Conservation (phyloP, 305 asterid species). For the Fraxinus latifolia region DNA sequence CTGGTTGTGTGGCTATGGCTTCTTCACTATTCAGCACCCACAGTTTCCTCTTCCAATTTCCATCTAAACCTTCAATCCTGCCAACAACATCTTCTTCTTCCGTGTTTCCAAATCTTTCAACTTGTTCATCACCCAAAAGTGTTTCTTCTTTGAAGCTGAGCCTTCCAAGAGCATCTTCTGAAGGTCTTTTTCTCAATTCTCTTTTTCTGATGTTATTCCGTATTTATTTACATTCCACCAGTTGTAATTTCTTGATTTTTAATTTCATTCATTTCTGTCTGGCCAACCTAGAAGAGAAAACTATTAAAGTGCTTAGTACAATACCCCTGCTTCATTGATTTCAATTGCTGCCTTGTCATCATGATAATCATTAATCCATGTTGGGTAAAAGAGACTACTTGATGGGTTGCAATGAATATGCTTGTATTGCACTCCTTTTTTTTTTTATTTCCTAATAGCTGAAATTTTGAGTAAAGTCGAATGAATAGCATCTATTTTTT, state of each 20-base stretch:
- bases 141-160: constrained; percentile 23
- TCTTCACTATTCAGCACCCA: constrained; percentile 31
- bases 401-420: not conserved
- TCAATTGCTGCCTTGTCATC: not conserved
- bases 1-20: constrained; percentile 35
- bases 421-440: too few relatives aligned
- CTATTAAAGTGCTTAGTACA: not conserved
- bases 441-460: not conserved
- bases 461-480: not conserved
- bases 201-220: not conserved
- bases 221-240: not conserved
- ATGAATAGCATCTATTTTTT: not conserved
- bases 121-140: constrained; percentile 23
- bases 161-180: constrained; percentile 45
- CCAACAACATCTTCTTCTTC: constrained; percentile 19
- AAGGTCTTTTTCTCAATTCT: constrained; percentile 37
- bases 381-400: not conserved
- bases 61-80: not conserved
- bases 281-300: not conserved
- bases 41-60: not conserved
- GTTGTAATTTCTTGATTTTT: not conserved
- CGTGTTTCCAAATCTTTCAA: constrained; percentile 17
- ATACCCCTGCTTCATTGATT: not conserved
- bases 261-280: not conserved
- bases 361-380: not conserved